These are phyloP conservation scores for Chytriomyces sp. DNA, from an alignment of 192 early-diverging fungal species.

Conservation along the genomic window DNA sequence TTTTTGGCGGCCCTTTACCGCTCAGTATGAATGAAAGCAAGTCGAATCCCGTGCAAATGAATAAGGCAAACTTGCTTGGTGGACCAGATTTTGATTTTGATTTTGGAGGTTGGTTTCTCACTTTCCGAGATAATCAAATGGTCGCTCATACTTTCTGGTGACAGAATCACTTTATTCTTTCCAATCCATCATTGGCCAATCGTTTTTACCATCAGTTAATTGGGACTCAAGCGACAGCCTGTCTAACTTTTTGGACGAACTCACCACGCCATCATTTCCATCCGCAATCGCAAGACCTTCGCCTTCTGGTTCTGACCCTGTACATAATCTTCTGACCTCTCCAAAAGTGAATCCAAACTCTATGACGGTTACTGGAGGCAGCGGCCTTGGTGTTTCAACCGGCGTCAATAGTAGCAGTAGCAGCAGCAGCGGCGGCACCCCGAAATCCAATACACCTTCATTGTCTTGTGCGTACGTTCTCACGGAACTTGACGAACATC, in stretches of 20 bases:
- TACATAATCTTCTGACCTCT: background rate
- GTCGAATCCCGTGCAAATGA: too few relatives aligned
- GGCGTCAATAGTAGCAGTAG: background rate
- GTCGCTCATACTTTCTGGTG: background rate
- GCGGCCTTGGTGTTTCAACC: background rate
- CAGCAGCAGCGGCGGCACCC: background rate
- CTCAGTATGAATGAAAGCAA: too few relatives aligned
- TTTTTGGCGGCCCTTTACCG: too few relatives aligned
- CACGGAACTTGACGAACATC: slow-evolving; percentile 25
- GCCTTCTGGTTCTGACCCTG: background rate
- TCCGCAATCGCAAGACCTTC: background rate
- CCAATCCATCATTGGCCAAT: slow-evolving; percentile 38
- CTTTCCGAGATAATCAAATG: background rate
- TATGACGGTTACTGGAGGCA: background rate
- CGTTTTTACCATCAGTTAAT: slow-evolving; percentile 8
- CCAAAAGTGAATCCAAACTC: background rate
- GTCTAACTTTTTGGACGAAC: slow-evolving; percentile 16
- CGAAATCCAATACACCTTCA: background rate
- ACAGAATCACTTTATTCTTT: slow-evolving; percentile 37
- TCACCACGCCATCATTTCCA: background rate
- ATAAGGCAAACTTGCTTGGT: too few relatives aligned
- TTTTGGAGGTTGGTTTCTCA: slow-evolving; percentile 12
- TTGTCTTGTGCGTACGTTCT: slow-evolving; percentile 5
- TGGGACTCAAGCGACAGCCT: slow-evolving; percentile 9
- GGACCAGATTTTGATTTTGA: slow-evolving; percentile 14